Percentiles rank a stretch among this genome's conserved stretches.
Evolutionary conservation across 1,284 basidiomycete genomes (phyloP).

Genomic region (Fomitopsis betulina): DNA sequence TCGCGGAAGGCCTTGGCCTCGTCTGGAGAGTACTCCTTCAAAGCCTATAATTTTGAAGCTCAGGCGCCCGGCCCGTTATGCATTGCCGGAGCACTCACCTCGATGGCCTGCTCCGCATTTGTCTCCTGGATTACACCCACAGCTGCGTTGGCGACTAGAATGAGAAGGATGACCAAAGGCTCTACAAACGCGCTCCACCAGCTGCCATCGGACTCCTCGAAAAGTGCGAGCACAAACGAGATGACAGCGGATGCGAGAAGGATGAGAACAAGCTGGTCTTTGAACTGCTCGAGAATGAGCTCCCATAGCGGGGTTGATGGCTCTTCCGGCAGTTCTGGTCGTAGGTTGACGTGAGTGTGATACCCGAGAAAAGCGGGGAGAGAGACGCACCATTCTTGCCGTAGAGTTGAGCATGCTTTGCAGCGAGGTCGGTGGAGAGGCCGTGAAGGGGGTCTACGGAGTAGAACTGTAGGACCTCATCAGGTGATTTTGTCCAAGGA

Average conservation of each 20-base stretch:
- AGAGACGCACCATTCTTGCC: constrained; percentile 74
- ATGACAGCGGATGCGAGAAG: constrained; percentile 88
- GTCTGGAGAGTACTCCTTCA: constrained; percentile 93
- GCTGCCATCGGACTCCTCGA: constrained; percentile 72
- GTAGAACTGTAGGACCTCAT: constrained; percentile 63
- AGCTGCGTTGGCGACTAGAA: constrained; percentile 89
- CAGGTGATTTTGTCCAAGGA: constrained; percentile 68
- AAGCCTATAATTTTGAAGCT: constrained; percentile 50
- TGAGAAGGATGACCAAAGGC: constrained; percentile 88
- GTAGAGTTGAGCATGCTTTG: constrained; percentile 72
- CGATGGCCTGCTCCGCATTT: constrained; percentile 93
- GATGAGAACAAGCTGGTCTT: constrained; percentile 95
- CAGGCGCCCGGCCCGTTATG: not conserved
- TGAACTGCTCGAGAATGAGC: constrained; percentile 95
- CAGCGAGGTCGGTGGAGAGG: constrained; percentile 56
- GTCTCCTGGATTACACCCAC: constrained; percentile 95
- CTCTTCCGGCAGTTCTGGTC: constrained; percentile 84
- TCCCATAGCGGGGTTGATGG: constrained; percentile 89
- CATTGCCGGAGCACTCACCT: constrained; percentile 51
- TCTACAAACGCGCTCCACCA: constrained; percentile 86
- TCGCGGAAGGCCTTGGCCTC: constrained; percentile 87
- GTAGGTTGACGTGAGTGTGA: not conserved
- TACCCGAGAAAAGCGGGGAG: not conserved
- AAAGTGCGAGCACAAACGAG: constrained; percentile 84
- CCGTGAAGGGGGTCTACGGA: constrained; percentile 52